Base-by-base conservation (phyloP, 176 grass and related monocot species). In the Cymbopogon citratus region DNA sequence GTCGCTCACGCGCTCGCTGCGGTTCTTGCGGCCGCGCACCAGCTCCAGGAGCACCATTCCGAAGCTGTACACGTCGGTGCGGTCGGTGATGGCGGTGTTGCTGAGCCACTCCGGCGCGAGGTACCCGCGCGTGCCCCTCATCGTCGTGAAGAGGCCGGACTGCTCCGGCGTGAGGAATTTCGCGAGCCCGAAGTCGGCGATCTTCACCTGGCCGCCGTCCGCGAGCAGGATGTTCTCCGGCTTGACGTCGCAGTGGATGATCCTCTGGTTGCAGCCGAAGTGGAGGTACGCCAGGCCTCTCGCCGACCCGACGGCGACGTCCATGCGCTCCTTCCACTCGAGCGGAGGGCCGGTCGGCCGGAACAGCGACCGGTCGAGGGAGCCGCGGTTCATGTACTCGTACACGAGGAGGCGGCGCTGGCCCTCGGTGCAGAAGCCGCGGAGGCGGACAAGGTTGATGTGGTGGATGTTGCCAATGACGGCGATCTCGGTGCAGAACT, bases 401-500 rank as follows among this genome's bases (percentile, higher is more conserved):
- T 93, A 97, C 28, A 93, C 94, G 6, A 97, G 89, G 2, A 97
- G 84, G 12, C 88, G 91, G 73, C 85, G 83, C 21, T 81, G 82
- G 62, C 91, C 86, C 78, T 93, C 80, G 1, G 86, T 61, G 76
- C 94, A 97, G 84, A 91, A 93, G 0, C 94, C 94, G 1, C 94
- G 91, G 74, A 97, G 94, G 21, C 84, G 83, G 44, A 97, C 94
- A 41, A 97, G 91, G 73, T 97, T 97, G 33, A 97, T 57, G 45
- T 97, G 94, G 90, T 91, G 91, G 85, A 97, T 97, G 81, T 89
- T 97, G 78, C 94, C 91, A 21, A 97, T 97, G 57, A 97, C 94
- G 16, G 88, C 94, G 80, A 97, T 97, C 84, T 97, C 94, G 9
- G 94, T 93, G 78, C 88, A 93, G 84, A 97, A 97, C 74, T 97